Evolutionary conservation across 2,329 filamentous ascomycete species (phyloP).

Genomic region (Aspergillus neoniger): DNA sequence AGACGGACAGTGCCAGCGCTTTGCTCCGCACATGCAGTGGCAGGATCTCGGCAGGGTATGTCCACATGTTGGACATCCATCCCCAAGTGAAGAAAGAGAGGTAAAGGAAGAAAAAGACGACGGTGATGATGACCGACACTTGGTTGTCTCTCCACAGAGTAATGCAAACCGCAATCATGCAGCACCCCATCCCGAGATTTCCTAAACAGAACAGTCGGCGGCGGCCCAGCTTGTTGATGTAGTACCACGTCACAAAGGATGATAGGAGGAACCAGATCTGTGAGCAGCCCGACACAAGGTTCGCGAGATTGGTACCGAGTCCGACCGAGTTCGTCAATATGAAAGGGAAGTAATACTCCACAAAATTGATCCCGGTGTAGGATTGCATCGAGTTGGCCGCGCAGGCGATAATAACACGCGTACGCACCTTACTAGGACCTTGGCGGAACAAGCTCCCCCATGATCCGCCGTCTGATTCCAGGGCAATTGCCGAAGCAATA

Average conservation of each 20-base stretch:
- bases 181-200: background rate
- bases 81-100: background rate
- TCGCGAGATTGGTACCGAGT: background rate
- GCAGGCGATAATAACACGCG: background rate
- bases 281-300: background rate
- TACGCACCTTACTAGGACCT: background rate
- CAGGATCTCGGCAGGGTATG: background rate
- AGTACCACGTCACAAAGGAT: background rate
- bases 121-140: background rate
- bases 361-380: background rate
- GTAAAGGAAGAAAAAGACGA: background rate
- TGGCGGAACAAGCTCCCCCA: background rate
- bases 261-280: background rate
- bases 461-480: background rate
- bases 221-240: background rate
- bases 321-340: background rate
- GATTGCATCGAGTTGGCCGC: background rate
- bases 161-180: background rate
- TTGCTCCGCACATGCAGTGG: background rate
- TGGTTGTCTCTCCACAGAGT: background rate
- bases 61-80: background rate
- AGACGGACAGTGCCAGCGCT: background rate
- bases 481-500: background rate
- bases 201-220: background rate
- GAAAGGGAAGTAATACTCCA: background rate